These are phyloP conservation scores for Trichoderma atroviride DNA, from an alignment of 2,329 filamentous ascomycete species.

Conservation along the genomic window DNA sequence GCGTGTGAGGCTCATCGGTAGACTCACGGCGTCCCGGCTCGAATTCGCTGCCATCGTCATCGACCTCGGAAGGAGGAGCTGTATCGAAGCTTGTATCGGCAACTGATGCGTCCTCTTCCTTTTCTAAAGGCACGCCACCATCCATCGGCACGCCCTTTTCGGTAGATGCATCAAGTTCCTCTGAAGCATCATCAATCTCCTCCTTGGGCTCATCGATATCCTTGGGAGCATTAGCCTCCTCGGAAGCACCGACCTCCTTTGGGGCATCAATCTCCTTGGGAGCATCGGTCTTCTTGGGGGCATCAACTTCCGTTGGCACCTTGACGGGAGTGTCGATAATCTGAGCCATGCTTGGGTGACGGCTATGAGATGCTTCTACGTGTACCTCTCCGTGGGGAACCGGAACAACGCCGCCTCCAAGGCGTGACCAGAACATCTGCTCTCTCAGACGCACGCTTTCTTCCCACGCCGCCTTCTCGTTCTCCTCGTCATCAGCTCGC, in stretches of 20 bases:
- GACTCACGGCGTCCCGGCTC: slow-evolving; percentile 11
- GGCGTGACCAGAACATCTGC: slow-evolving; percentile 94
- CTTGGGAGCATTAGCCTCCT: not conserved
- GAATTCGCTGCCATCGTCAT: slow-evolving; percentile 23
- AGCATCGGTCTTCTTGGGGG: not conserved
- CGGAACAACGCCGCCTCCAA: slow-evolving; percentile 89
- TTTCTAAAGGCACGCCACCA: not conserved
- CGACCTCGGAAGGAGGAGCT: slow-evolving; percentile 11
- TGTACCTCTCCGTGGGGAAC: slow-evolving; percentile 42
- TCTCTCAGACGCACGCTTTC: slow-evolving; percentile 88
- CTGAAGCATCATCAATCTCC: not conserved
- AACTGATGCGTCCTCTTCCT: slow-evolving; percentile 12
- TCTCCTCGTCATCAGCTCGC: slow-evolving; percentile 79
- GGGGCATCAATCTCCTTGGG: not conserved
- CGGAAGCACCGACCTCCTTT: not conserved
- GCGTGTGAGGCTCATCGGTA: slow-evolving; percentile 36
- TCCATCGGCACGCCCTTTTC: not conserved
- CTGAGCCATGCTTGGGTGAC: slow-evolving; percentile 41
- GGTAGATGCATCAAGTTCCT: not conserved
- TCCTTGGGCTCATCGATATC: not conserved
- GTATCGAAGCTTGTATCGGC: slow-evolving; percentile 10
- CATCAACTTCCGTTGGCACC: not conserved
- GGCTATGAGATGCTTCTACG: slow-evolving; percentile 39
- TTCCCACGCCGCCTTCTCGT: slow-evolving; percentile 89
- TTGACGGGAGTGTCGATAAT: not conserved